A percentile compares a stretch with the other conserved stretches of the same genome.
Evolutionary conservation across 257 asterid species (phyloP).

Genomic region (Petunia axillaris): DNA sequence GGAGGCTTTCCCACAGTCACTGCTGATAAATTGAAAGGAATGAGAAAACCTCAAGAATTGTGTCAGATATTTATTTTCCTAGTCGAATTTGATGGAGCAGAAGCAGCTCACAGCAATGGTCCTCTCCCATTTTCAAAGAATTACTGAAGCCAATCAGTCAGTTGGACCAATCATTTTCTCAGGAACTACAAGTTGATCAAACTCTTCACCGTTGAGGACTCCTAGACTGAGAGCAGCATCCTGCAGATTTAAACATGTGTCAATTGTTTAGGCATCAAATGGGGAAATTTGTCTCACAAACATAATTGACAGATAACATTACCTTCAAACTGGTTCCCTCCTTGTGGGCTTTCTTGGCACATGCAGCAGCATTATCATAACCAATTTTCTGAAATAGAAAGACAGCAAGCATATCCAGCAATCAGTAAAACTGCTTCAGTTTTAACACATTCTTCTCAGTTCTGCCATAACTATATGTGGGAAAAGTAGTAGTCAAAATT

Average conservation of each 20-base stretch:
- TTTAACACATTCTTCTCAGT: neutral
- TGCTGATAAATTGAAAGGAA: neutral
- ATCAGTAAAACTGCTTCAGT: neutral
- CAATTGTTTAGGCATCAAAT: neutral
- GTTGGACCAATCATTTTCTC: slow-evolving; percentile 90
- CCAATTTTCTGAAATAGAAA: slow-evolving; percentile 76
- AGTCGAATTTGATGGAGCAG: neutral
- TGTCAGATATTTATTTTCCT: slow-evolving; percentile 21
- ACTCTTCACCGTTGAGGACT: slow-evolving; percentile 74
- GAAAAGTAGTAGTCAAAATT: neutral
- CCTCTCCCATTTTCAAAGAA: neutral
- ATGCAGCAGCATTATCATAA: slow-evolving; percentile 92
- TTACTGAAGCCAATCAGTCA: slow-evolving; percentile 40
- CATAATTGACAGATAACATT: neutral
- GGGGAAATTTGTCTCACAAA: neutral
- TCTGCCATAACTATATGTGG: neutral
- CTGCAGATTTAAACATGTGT: slow-evolving; percentile 46
- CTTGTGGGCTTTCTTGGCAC: slow-evolving; percentile 98
- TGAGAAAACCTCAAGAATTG: slow-evolving; percentile 31
- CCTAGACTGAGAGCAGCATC: slow-evolving; percentile 84
- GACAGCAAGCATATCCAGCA: slow-evolving; percentile 21
- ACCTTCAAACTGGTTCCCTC: slow-evolving; percentile 95
- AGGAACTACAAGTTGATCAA: slow-evolving; percentile 82
- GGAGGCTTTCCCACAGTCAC: slow-evolving; percentile 22
- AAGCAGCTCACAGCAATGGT: neutral